Conservation (phyloP, 371 early-diverging fungal species). For the Lichtheimia corymbifera region DNA sequence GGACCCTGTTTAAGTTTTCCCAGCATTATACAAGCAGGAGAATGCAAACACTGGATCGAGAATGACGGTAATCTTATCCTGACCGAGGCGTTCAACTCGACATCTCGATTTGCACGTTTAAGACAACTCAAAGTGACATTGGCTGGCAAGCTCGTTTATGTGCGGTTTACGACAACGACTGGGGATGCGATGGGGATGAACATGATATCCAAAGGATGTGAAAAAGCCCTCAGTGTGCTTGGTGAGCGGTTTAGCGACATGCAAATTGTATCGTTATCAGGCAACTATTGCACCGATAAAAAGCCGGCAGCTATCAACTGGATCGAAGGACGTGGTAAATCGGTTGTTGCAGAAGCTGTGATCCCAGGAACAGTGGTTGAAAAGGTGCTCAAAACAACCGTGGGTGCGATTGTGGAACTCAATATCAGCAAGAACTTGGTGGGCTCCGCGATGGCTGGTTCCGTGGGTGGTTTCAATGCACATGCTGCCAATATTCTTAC, state of each 20-base stretch:
- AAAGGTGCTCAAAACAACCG: slow-evolving; percentile 86
- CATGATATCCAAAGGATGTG: slow-evolving; percentile 97
- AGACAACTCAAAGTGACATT: slow-evolving; percentile 78
- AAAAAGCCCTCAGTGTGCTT: slow-evolving; percentile 69
- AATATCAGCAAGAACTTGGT: slow-evolving; percentile 88
- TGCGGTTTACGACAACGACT: slow-evolving; percentile 88
- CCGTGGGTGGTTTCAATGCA: slow-evolving; percentile 94
- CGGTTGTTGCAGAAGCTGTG: slow-evolving; percentile 85
- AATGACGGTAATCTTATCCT: slow-evolving; percentile 66
- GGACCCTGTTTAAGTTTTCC: slow-evolving; percentile 91
- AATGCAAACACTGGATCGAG: slow-evolving; percentile 78
- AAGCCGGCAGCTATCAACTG: slow-evolving; percentile 97
- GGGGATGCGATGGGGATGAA: slow-evolving; percentile 99
- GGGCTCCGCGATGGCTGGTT: slow-evolving; percentile 94
- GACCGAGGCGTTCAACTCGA: slow-evolving; percentile 82
- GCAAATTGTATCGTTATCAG: slow-evolving; percentile 81
- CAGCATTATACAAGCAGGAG: slow-evolving; percentile 64
- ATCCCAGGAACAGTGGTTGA: slow-evolving; percentile 80
- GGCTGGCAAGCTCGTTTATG: slow-evolving; percentile 79
- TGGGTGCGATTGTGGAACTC: slow-evolving; percentile 73
- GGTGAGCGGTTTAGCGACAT: slow-evolving; percentile 68
- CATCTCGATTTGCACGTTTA: slow-evolving; percentile 88
- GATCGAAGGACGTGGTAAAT: slow-evolving; percentile 97
- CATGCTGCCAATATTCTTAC: slow-evolving; percentile 96
- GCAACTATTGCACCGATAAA: slow-evolving; percentile 97